phyloP scores from a whole-genome alignment of 768 basidiomycete species.

The Exidia glandulosa region DNA sequence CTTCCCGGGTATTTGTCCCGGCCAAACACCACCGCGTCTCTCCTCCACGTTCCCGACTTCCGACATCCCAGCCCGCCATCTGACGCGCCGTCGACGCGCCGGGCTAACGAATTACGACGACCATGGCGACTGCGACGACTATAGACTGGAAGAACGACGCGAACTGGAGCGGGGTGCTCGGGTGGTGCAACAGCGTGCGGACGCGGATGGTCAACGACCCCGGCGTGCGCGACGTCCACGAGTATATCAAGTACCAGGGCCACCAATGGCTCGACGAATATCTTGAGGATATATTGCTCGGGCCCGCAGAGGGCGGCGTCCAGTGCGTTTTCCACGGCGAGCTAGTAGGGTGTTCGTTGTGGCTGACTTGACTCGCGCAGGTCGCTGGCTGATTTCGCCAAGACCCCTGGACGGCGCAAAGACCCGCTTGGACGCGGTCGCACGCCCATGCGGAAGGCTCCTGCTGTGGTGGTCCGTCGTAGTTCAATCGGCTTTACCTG shows the following conservation, averaged over 20 bases:
- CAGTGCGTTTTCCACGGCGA: slow-evolving; percentile 10
- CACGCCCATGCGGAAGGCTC: background rate
- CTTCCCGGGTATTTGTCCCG: background rate
- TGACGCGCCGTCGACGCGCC: background rate
- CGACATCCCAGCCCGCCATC: background rate
- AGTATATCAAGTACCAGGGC: slow-evolving; percentile 64
- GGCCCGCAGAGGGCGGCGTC: slow-evolving; percentile 59
- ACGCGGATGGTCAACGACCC: slow-evolving; percentile 62
- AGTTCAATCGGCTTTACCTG: background rate
- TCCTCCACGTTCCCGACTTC: background rate
- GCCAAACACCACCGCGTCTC: background rate
- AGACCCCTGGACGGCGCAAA: slow-evolving; percentile 72
- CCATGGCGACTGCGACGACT: background rate
- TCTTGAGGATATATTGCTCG: slow-evolving; percentile 55
- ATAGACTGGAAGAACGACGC: background rate
- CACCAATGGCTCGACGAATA: slow-evolving; percentile 75
- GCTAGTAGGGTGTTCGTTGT: background rate
- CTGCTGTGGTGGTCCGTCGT: background rate
- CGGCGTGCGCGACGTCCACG: slow-evolving; percentile 56
- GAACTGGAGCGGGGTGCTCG: background rate
- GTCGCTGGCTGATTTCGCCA: slow-evolving; percentile 67
- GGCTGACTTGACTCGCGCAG: slow-evolving; percentile 23
- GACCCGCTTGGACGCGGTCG: slow-evolving; percentile 25
- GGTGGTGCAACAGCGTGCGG: slow-evolving; percentile 59
- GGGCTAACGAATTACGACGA: background rate